Base-by-base conservation (phyloP, 257 asterid genomes). In the Scutellaria baicalensis region DNA sequence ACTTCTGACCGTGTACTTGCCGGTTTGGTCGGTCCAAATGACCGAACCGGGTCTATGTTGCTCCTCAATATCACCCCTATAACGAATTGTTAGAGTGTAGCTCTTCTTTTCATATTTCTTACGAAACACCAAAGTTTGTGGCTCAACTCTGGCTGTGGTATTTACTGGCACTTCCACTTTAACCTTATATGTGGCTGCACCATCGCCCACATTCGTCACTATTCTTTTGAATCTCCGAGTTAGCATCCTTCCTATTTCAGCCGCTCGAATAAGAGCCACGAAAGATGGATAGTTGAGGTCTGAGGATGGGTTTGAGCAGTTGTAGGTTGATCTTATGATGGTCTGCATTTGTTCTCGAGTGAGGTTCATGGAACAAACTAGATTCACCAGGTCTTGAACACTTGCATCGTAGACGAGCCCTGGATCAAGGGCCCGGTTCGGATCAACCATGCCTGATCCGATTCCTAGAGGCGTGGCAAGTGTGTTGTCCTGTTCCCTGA, bases 241-340 rank as follows among this genome's bases (percentile, higher is more conserved):
- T 13, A 78, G 9, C 9, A 7, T 52, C 45, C 10, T 47, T 1
- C 64, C 76, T 0, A 44, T 62, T 1, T 81, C 80, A 1, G 55
- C 70, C 1, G n/a, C 16, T 8, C 36, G 45, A 27, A 71, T 45
- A 11, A 74, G 60, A 62, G 80, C 78, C 3, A 78, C 78, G 58
- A 81, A 77, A 0, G 85, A 74, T 0, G 85, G 85, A 54, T 81
- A 81, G 48, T 81, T 81, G 45, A 81, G 55, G 23, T 81, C 85
- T 0, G 83, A 71, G 0, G 80, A 74, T 11, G 83, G 73, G 49
- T 49, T 77, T 0, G 85, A 65, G 78, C 82, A 80, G 9, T 74
- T 77, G 75, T 77, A 63, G 56, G 61, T 66, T 8, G 80, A 70
- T 35, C 76, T 74, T 35, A 71, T 49, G 71, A 81, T 55, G 5